Base-by-base conservation (phyloP, 805 yeast species). In the Pichia exigua region DNA sequence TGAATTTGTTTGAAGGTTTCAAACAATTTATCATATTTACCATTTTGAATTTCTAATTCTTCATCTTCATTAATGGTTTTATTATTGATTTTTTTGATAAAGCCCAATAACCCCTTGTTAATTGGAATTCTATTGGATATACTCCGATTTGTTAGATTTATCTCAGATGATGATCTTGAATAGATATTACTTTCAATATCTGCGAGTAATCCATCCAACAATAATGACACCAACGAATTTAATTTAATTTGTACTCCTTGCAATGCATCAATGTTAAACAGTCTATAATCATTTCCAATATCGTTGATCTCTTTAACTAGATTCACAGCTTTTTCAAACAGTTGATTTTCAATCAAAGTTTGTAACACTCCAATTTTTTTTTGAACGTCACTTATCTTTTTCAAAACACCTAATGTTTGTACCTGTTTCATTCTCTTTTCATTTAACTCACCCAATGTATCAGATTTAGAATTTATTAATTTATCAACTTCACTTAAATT, bases 161-260 rank as follows among this genome's bases (percentile, higher is more conserved):
- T 22, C 22, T 20, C 26, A 9, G 27, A 15, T 41, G 27, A 41
- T 22, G 49, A 40, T 56, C 62, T 64, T 30, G 59, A 50, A 46
- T 66, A 66, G 20, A 65, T 51, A n/a, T 87, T 83, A 45, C 74
- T 76, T 53, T 80, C 82, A 42, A 89, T 68, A 60, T 90, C 96
- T 55, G 87, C 95, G n/a, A 87, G 71, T 20, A 91, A 71, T 55
- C 79, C 78, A 45, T 83, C 89, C 60, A 85, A 83, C 28, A 91
- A 69, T 42, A 77, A 75, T 52, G 78, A 79, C 17, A 78, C 74
- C 56, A 83, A 90, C 3, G 70, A 61, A 47, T 79, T 78, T 18
- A 85, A 68, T 55, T 78, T 78, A 43, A 69, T 74, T 51, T 75
- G 78, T 7, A 80, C 66, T 15, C 78, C 70, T 15, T 64, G 61